These are phyloP conservation scores for Backusella luteola DNA, from an alignment of 192 early-diverging fungal species.

Conservation along the genomic window DNA sequence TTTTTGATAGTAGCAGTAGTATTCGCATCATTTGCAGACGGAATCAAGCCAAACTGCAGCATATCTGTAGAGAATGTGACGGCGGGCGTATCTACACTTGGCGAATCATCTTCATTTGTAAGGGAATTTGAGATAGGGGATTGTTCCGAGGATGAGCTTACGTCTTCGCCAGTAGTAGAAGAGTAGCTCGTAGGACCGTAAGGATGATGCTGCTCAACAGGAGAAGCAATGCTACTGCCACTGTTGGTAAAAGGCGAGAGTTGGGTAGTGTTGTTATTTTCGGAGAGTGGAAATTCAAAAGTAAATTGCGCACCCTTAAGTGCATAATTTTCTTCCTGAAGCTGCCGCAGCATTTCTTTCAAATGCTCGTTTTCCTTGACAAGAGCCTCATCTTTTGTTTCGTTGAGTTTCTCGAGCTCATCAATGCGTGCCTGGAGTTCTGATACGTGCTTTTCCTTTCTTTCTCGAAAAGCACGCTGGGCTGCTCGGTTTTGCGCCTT, in stretches of 20 bases:
- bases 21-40: neutral
- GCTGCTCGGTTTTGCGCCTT: conserved; percentile 41
- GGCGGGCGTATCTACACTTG: conserved; percentile 3
- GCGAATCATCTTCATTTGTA: conserved; percentile 18
- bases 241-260: neutral
- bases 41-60: conserved; percentile 6
- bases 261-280: neutral
- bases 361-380: conserved; percentile 49
- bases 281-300: conserved; percentile 47
- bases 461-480: conserved; percentile 57
- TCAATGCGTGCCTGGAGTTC: conserved; percentile 76
- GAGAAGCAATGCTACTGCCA: conserved; percentile 9
- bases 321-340: conserved; percentile 55
- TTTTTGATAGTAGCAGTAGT: neutral
- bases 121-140: neutral
- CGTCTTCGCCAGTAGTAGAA: conserved; percentile 1
- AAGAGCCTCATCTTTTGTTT: conserved; percentile 45
- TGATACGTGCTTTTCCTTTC: conserved; percentile 81
- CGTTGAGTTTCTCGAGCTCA: conserved; percentile 59
- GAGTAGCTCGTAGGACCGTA: neutral
- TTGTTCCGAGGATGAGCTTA: neutral
- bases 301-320: conserved; percentile 56
- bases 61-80: neutral
- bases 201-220: neutral
- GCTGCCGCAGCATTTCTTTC: conserved; percentile 49